A percentile compares a stretch with the other conserved stretches of the same genome.
Conservation (phyloP, 352 stramenopile species). For the Globisporangium acanthophoron region DNA sequence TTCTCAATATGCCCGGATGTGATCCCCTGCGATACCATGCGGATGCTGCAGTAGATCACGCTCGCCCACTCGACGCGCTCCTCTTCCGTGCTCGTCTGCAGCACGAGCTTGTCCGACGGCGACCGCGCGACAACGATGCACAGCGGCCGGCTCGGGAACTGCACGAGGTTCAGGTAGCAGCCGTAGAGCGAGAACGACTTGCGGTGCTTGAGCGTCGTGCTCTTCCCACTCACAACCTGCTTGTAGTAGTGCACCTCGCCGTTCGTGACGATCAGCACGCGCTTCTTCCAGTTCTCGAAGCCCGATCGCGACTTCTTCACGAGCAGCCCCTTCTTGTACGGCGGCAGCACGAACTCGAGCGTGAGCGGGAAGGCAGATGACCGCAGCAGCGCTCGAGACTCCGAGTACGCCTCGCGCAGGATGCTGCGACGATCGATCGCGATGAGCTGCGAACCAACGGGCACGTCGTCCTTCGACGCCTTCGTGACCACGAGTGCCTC, state of each 20-base stretch:
- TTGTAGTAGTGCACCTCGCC: conserved; percentile 84
- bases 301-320: conserved; percentile 83
- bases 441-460: conserved; percentile 71
- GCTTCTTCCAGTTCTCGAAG: conserved; percentile 86
- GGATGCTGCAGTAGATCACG: conserved; percentile 84
- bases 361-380: conserved; percentile 51
- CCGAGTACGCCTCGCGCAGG: conserved; percentile 51
- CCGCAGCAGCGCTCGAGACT: conserved; percentile 47
- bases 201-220: conserved; percentile 60
- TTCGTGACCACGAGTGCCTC: conserved; percentile 69
- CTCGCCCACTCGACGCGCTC: conserved; percentile 86
- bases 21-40: conserved; percentile 82
- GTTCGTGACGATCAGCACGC: conserved; percentile 74
- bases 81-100: conserved; percentile 58
- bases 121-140: conserved; percentile 83
- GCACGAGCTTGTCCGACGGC: conserved; percentile 79
- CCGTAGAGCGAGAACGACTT: conserved; percentile 82
- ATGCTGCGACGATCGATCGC: conserved; percentile 54
- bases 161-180: conserved; percentile 79
- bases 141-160: conserved; percentile 62
- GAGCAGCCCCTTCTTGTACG: conserved; percentile 75
- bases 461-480: conserved; percentile 41
- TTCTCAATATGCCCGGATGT: conserved; percentile 77
- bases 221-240: conserved; percentile 36
- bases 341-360: conserved; percentile 75